A percentile compares a stretch with the other conserved stretches of the same genome.
Evolutionary conservation across 2,329 filamentous ascomycete genomes (phyloP).

Genomic region (Aspergillus pseudoglaucus): DNA sequence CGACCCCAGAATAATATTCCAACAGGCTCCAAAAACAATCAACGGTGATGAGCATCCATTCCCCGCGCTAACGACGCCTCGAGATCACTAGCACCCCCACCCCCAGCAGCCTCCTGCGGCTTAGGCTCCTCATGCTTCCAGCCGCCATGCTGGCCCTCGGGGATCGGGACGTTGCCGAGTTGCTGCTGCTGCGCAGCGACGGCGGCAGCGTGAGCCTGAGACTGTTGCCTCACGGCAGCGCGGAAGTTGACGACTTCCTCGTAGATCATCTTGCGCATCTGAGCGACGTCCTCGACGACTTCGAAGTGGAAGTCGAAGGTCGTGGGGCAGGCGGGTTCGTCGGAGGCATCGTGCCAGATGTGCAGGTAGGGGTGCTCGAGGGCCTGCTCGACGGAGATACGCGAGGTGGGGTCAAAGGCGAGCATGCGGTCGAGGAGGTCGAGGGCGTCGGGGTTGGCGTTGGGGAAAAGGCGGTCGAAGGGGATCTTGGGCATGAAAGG

Average conservation of each 20-base stretch:
- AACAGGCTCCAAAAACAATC: conserved; percentile 1
- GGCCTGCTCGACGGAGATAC: conserved; percentile 89
- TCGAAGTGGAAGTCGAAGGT: conserved; percentile 99
- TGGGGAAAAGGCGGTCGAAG: conserved; percentile 82
- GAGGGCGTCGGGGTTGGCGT: conserved; percentile 91
- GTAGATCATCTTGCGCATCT: conserved; percentile 96
- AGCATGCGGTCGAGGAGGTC: conserved; percentile 96
- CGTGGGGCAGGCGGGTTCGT: conserved; percentile 87
- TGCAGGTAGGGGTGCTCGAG: conserved; percentile 93
- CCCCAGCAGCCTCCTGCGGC: conserved; percentile 49
- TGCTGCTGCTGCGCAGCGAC: conserved; percentile 27
- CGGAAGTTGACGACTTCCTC: conserved; percentile 91
- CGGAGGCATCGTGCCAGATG: conserved; percentile 97
- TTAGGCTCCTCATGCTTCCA: conserved; percentile 56
- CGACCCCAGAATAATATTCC: neutral
- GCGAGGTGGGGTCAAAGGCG: conserved; percentile 87
- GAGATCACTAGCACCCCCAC: conserved; percentile 39
- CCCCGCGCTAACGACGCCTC: conserved; percentile 50
- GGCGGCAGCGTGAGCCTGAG: conserved; percentile 35
- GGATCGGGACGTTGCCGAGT: conserved; percentile 53
- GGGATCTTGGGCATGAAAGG: conserved; percentile 90
- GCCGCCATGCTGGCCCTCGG: conserved; percentile 50
- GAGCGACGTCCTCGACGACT: conserved; percentile 85
- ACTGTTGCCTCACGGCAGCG: conserved; percentile 48
- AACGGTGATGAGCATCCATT: conserved; percentile 44